phyloP scores from a whole-genome alignment of 2,329 filamentous ascomycete species.

The Mycogone perniciosa region DNA sequence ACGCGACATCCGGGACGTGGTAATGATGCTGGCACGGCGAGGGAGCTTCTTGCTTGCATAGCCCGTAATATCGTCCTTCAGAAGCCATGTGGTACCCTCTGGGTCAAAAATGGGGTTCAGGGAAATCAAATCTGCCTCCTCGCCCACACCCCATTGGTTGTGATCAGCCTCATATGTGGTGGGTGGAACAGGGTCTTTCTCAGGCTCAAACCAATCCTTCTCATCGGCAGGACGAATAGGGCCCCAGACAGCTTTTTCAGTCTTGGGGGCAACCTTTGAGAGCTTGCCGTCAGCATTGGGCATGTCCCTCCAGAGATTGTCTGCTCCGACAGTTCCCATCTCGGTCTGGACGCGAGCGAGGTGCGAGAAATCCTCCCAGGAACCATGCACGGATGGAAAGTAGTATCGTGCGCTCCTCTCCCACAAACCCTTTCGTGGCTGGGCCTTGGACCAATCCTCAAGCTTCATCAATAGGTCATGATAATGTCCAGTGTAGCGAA shows the following conservation, averaged over 20 bases:
- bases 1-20: constrained; percentile 75
- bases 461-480: constrained; percentile 67
- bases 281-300: constrained; percentile 36
- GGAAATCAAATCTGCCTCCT: constrained; percentile 87
- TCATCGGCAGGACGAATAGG: constrained; percentile 63
- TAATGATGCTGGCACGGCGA: constrained; percentile 82
- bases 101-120: constrained; percentile 91
- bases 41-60: constrained; percentile 61
- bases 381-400: constrained; percentile 66
- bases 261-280: constrained; percentile 29
- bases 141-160: constrained; percentile 80
- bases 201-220: constrained; percentile 64
- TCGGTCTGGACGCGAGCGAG: constrained; percentile 72
- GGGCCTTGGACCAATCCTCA: constrained; percentile 60
- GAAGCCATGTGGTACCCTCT: constrained; percentile 76
- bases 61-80: constrained; percentile 76
- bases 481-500: constrained; percentile 84
- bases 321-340: constrained; percentile 57
- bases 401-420: constrained; percentile 75
- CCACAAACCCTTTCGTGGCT: constrained; percentile 76
- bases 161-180: constrained; percentile 68
- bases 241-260: constrained; percentile 69
- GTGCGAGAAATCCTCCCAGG: constrained; percentile 69
- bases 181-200: constrained; percentile 68
- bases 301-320: constrained; percentile 59